Evolutionary conservation across 2,329 filamentous ascomycete genomes (phyloP).

Genomic region (Colletotrichum cuscutae): DNA sequence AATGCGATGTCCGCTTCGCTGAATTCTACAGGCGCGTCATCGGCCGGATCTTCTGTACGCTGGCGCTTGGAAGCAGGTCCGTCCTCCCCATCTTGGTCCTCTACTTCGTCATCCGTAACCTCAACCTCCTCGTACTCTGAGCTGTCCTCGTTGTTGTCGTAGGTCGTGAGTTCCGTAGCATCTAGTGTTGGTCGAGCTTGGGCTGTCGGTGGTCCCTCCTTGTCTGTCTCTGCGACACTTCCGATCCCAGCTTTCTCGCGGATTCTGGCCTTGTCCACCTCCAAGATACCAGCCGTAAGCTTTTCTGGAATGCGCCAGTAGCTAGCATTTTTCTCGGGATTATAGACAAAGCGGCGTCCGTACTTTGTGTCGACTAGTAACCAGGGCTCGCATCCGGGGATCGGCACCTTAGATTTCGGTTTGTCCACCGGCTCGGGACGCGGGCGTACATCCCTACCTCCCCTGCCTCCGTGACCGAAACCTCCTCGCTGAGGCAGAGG

Average conservation of each 20-base stretch:
- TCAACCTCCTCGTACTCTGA: constrained; percentile 83
- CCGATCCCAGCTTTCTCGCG: constrained; percentile 59
- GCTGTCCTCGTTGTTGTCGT: constrained; percentile 57
- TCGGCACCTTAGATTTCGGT: constrained; percentile 80
- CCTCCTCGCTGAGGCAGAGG: constrained; percentile 50
- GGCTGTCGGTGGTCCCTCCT: constrained; percentile 6
- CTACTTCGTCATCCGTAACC: constrained; percentile 65
- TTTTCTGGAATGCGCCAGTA: constrained; percentile 95
- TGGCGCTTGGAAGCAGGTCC: constrained; percentile 70
- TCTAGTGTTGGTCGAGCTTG: constrained; percentile 17
- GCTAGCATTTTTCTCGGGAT: constrained; percentile 85
- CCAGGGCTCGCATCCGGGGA: constrained; percentile 89
- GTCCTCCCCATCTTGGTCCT: constrained; percentile 46
- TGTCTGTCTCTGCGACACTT: constrained; percentile 38
- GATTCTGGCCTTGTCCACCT: constrained; percentile 78
- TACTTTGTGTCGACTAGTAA: constrained; percentile 92
- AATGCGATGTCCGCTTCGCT: constrained; percentile 94
- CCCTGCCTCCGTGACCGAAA: constrained; percentile 59
- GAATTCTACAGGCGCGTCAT: constrained; percentile 75
- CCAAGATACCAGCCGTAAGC: constrained; percentile 80
- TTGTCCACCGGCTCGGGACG: constrained; percentile 79
- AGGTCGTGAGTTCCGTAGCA: neutral
- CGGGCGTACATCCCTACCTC: constrained; percentile 65
- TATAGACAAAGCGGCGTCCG: constrained; percentile 89
- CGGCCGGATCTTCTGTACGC: constrained; percentile 63